Evolutionary conservation across 805 yeast genomes (phyloP).

Genomic region (Myxozyma mucilagina): DNA sequence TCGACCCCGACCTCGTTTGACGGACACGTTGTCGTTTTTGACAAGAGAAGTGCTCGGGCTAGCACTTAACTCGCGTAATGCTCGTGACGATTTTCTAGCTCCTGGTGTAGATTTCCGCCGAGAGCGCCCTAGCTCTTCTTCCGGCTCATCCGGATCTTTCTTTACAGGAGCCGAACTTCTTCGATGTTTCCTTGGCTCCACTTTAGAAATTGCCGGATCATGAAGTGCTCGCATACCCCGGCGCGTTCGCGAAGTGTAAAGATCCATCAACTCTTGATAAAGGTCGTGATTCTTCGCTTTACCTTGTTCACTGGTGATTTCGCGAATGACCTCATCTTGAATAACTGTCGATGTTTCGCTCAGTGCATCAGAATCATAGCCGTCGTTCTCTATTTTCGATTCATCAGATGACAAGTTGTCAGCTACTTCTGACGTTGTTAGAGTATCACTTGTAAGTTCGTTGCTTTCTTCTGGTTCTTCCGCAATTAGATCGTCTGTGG

Average conservation of each 20-base stretch:
- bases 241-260: slow-evolving; percentile 27
- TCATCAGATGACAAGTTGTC: neutral
- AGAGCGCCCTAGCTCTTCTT: neutral
- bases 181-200: neutral
- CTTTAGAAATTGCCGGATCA: neutral
- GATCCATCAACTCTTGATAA: slow-evolving; percentile 22
- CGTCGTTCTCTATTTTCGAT: slow-evolving; percentile 1
- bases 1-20: slow-evolving; percentile 19
- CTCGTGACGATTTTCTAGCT: neutral
- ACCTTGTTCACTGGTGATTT: slow-evolving; percentile 11
- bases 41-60: neutral
- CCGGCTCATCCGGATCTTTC: neutral
- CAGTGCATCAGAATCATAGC: slow-evolving; percentile 16
- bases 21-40: neutral
- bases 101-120: slow-evolving; percentile 26
- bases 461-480: neutral
- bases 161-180: slow-evolving; percentile 17
- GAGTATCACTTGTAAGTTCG: neutral
- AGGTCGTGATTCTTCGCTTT: slow-evolving; percentile 10
- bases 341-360: slow-evolving; percentile 28
- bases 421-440: neutral
- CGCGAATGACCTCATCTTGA: slow-evolving; percentile 4
- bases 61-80: neutral
- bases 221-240: slow-evolving; percentile 10
- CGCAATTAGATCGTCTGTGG: neutral